phyloP scores from a whole-genome alignment of 2,329 filamentous ascomycete genomes.

The Talaromyces pinophilus region DNA sequence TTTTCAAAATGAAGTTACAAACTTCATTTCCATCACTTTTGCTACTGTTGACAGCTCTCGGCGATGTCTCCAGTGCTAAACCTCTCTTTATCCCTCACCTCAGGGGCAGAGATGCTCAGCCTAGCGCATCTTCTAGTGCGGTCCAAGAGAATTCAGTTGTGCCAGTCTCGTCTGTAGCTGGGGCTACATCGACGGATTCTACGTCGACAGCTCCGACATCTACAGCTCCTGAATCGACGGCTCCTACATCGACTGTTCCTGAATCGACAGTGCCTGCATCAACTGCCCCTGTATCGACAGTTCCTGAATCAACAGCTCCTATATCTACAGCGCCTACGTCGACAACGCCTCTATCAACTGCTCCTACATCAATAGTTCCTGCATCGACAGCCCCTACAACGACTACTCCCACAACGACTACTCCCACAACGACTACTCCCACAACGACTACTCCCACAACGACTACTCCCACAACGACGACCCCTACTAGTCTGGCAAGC shows the following conservation, averaged over 20 bases:
- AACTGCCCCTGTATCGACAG: neutral
- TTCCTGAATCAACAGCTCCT: neutral
- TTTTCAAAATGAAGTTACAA: slow-evolving; percentile 2
- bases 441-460: neutral
- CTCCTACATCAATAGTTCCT: neutral
- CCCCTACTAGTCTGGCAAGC: neutral
- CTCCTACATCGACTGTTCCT: neutral
- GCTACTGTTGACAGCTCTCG: neutral
- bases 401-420: neutral
- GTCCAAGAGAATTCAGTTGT: slow-evolving; percentile 1
- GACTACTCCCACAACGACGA: neutral
- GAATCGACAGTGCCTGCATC: no score
- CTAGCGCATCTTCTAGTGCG: neutral
- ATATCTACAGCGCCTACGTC: slow-evolving; percentile 12
- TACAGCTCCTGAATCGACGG: neutral
- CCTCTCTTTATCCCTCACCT: neutral
- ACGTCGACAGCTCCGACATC: slow-evolving; percentile 12
- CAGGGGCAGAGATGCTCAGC: neutral
- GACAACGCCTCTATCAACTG: neutral
- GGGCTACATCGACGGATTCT: neutral
- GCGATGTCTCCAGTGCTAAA: slow-evolving; percentile 1
- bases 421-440: neutral
- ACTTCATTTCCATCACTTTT: neutral
- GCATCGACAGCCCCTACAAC: neutral
- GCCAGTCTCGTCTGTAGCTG: neutral